A percentile compares a stretch with the other conserved stretches of the same genome.
Conservation (phyloP, 2,329 filamentous ascomycete genomes). For the Alternaria panax region DNA sequence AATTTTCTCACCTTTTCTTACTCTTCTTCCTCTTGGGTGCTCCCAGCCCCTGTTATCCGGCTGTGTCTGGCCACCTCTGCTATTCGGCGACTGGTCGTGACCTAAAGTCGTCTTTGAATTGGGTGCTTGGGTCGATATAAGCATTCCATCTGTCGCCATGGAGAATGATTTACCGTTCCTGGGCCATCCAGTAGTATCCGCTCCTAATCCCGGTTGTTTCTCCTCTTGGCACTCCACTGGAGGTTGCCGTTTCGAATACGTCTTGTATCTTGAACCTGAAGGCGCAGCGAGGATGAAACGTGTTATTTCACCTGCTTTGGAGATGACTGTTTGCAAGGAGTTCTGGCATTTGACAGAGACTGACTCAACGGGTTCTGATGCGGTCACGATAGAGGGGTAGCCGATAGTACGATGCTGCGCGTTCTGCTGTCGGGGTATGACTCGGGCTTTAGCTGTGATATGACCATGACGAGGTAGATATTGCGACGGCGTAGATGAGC, state of each 20-base stretch:
- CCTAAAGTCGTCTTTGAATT: neutral
- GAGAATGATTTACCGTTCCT: neutral
- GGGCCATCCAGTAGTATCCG: slow-evolving; percentile 5
- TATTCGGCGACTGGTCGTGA: neutral
- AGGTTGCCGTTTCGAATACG: slow-evolving; percentile 13
- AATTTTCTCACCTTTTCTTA: neutral
- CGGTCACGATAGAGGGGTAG: neutral
- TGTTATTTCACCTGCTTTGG: slow-evolving; percentile 13
- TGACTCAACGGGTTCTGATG: neutral
- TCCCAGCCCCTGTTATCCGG: neutral
- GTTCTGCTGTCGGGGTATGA: neutral
- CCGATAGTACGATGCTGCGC: neutral
- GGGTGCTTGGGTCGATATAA: neutral
- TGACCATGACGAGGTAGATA: neutral
- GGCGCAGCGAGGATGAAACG: slow-evolving; percentile 26
- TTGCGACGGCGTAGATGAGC: neutral
- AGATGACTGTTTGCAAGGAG: slow-evolving; percentile 1
- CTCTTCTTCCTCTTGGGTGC: neutral
- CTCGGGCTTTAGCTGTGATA: neutral
- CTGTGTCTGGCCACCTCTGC: neutral
- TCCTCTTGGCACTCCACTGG: neutral
- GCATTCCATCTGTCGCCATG: neutral
- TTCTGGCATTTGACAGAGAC: neutral
- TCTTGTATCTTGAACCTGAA: slow-evolving; percentile 16
- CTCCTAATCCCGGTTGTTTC: neutral